Base-by-base conservation (phyloP, 129 eudicot genomes). In the Tagetes erecta region DNA sequence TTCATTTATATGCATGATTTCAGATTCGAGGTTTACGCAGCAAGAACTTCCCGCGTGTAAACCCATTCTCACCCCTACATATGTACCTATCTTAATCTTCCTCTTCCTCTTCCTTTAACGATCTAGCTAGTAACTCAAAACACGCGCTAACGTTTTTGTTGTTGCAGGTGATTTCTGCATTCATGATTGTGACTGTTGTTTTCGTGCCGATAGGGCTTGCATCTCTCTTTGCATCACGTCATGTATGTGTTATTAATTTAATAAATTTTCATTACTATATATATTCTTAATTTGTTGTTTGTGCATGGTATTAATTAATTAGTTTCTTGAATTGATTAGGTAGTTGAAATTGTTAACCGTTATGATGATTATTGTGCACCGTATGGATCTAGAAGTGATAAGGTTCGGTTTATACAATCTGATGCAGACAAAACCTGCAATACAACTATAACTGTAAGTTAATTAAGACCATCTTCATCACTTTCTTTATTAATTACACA, bases 11-110 rank as follows among this genome's bases (percentile, higher is more conserved):
- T 51, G 39, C 30, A 62, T n/a, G 44, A 49, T 59, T 78, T 45
- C 80, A 93, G 98, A 90, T 85, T 94, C 97, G 14, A 94, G 87
- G 84, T 94, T 94, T 76, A 94, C 98, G 8, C 98, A 94, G 76
- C 98, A 94, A 79, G 97, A 94, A 81, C 96, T 94, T 49, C 97
- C 98, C 37, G 98, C 98, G 14, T 94, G 98, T 85, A 94, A 94
- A 70, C 98, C 98, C 5, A 93, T 93, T 74, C 86, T 93, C 8
- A 94, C 98, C 3, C 98, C 98, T 1, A 75, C 79, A 84, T 94
- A 97, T 97, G 98, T 88, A 39, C 55, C 60, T 76, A 71, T 70
- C 37, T 36, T 64, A 3, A 2, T 44, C 35, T 46, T 2, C 39
- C 51, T 13, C 5, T 0, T 55, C 10, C 3, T 13, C 31, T 13